Evolutionary conservation across 495 filamentous ascomycete species (phyloP).

Genomic region (Hypomontagnella submonticulosa): DNA sequence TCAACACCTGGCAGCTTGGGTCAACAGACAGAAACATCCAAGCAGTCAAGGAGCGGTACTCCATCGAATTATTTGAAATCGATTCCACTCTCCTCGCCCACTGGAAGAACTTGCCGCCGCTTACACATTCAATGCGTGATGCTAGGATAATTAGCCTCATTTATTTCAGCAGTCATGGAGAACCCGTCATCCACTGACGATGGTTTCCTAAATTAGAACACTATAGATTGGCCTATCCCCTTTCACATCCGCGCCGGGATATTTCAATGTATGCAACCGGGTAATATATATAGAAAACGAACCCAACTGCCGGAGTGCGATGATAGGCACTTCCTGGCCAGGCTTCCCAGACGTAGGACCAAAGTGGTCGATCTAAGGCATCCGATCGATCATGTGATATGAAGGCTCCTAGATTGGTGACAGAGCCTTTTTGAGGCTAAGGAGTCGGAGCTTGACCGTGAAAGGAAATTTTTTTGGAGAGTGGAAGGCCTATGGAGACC

Average conservation of each 20-base stretch:
- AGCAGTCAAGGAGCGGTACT: background rate
- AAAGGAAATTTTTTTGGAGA: no score
- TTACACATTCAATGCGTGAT: background rate
- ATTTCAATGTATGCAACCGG: background rate
- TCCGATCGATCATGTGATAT: no score
- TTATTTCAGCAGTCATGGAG: background rate
- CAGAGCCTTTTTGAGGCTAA: no score
- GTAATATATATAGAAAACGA: conserved; percentile 4
- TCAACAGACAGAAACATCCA: background rate
- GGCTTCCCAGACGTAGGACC: no score
- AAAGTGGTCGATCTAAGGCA: no score
- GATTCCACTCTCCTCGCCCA: background rate
- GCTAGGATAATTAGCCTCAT: conserved; percentile 21
- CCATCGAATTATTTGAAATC: conserved; percentile 1
- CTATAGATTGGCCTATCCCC: conserved; percentile 6
- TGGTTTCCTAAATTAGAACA: background rate
- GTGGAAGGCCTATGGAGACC: no score
- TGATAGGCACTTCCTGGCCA: no score
- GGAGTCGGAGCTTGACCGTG: no score
- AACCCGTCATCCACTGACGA: background rate
- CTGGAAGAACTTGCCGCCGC: conserved; percentile 3
- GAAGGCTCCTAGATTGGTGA: no score
- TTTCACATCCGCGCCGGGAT: background rate
- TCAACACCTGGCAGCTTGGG: background rate
- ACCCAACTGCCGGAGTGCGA: conserved; percentile 1